These are phyloP conservation scores for Phialophora verrucosa DNA, from an alignment of 2,329 filamentous ascomycete species.

Conservation along the genomic window DNA sequence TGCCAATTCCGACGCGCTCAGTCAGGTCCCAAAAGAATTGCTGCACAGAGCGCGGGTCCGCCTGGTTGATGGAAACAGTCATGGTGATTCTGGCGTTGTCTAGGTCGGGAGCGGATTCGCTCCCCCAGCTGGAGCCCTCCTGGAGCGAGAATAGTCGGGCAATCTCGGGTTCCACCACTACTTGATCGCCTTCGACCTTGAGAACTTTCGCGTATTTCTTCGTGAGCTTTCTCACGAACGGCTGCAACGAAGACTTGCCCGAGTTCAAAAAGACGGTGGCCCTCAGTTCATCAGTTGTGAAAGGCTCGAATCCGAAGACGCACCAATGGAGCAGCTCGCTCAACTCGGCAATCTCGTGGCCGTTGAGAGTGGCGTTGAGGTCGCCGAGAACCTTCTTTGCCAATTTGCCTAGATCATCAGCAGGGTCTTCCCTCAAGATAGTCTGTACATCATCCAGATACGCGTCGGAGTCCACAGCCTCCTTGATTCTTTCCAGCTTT, in stretches of 20 bases:
- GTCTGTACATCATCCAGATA: conserved; percentile 11
- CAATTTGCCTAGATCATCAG: conserved; percentile 6
- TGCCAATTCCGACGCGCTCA: conserved; percentile 1
- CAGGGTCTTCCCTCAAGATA: conserved; percentile 7
- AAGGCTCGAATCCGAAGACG: background rate
- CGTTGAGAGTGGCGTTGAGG: conserved; percentile 5
- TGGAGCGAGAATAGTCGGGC: background rate
- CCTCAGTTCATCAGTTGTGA: background rate
- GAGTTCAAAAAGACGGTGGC: background rate
- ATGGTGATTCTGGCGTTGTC: conserved; percentile 2
- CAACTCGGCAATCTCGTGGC: conserved; percentile 9
- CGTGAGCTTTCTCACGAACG: background rate
- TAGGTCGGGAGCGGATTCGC: background rate
- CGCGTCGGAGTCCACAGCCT: conserved; percentile 9
- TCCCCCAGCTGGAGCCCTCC: background rate
- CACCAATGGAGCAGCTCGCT: conserved; percentile 8
- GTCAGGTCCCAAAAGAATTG: conserved; percentile 13
- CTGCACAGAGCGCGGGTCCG: conserved; percentile 1
- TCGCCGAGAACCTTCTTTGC: conserved; percentile 6
- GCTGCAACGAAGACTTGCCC: background rate
- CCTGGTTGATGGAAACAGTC: conserved; percentile 9
- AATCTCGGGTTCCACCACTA: conserved; percentile 4
- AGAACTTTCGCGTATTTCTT: background rate
- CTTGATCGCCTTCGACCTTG: background rate
- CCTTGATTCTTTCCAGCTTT: conserved; percentile 9